Base-by-base conservation (phyloP, 371 early-diverging fungal genomes). In the Syncephalastrum sp. region DNA sequence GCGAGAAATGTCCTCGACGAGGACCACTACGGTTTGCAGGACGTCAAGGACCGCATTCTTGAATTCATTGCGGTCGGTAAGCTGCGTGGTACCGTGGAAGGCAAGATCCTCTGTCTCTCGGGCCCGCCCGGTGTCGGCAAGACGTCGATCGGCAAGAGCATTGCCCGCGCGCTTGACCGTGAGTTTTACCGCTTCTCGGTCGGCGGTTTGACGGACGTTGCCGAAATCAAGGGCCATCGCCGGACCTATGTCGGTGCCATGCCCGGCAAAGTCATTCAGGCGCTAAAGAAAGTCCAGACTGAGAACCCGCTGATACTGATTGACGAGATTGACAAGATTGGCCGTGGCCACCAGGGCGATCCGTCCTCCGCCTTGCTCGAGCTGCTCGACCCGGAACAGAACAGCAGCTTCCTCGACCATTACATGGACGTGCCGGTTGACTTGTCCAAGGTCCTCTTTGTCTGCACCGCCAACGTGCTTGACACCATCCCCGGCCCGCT, bases 231-330 rank as follows among this genome's bases (percentile, higher is more conserved):
- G 82, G 99, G 98, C 12, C 99, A 97, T 74, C 87, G 99, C 27
- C 82, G 99, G 53, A 98, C 99, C 4, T 98, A 98, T 69, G 97
- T 98, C 16, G 99, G 99, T 50, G 97, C 98, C 6, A 97, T 98
- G 99, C 99, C 99, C n/a, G 99, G 99, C 44, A 97, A 97, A 72
- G 93, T 97, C 4, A 88, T 98, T 41, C 98, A 97, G 73, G 98
- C 99, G 1, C 74, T 98, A 47, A 97, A 97, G 71, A 95, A 95
- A 62, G 96, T 96, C 6, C 94, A 97, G 67, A 95, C 96, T 0
- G 96, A 96, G 69, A 97, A 97, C 67, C 98, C 98, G 8, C 73
- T 97, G 42, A 89, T 98, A 54, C 82, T 98, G 75, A 95, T 98
- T 62, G 99, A 98, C 75, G 99, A 98, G 77, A 86, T 98, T 29